Conservation (phyloP, 2,329 filamentous ascomycete species). For the Aspergillus sojae region DNA sequence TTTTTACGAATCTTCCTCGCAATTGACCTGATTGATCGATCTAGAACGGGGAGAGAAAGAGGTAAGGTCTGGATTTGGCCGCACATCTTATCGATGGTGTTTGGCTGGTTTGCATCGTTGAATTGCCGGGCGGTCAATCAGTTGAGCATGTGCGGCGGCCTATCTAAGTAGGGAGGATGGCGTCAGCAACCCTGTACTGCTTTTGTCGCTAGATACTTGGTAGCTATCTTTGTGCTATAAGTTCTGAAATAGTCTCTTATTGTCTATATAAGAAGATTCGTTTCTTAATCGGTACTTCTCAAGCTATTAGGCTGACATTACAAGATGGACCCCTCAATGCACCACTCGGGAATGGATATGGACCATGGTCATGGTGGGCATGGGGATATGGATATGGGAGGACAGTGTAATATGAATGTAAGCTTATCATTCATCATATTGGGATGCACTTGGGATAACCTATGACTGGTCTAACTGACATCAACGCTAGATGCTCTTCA, state of each 20-base stretch:
- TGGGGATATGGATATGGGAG: constrained; percentile 60
- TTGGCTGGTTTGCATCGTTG: constrained; percentile 40
- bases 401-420: constrained; percentile 90
- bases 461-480: constrained; percentile 9
- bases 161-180: not conserved
- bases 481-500: constrained; percentile 84
- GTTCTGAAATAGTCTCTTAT: not conserved
- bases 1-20: not conserved
- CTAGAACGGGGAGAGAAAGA: not conserved
- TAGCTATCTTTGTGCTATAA: not conserved
- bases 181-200: not conserved
- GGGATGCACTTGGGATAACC: not conserved
- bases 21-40: not conserved
- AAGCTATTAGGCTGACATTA: not conserved
- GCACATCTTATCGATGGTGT: constrained; percentile 31
- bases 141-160: not conserved
- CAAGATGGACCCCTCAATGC: constrained; percentile 27
- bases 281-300: not conserved
- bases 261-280: not conserved
- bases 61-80: constrained; percentile 12
- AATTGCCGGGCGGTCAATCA: constrained; percentile 9
- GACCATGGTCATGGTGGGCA: constrained; percentile 45
- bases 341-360: constrained; percentile 47
- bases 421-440: constrained; percentile 31
- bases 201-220: not conserved